These are phyloP conservation scores for Ichthyophthirius multifiliis DNA, from an alignment of 169 alveolate genomes.

Conservation along the genomic window DNA sequence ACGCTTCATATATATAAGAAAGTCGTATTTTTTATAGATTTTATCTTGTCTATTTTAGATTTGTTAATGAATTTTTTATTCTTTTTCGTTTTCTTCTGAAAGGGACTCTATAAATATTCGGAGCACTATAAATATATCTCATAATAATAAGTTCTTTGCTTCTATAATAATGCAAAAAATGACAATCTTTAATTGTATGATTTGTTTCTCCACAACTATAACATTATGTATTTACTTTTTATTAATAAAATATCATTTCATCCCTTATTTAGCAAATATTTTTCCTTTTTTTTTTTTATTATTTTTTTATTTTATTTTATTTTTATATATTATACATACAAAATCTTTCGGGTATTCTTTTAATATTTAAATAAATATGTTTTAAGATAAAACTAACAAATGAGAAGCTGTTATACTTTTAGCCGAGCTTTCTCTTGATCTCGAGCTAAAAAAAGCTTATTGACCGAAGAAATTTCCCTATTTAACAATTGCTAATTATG, in stretches of 20 bases:
- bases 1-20: too few species aligned
- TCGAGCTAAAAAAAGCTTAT: neutral
- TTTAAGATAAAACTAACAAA: neutral
- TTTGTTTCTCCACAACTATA: neutral
- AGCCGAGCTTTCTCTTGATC: neutral
- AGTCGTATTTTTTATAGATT: too few species aligned
- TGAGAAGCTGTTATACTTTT: neutral
- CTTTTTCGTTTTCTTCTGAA: too few species aligned
- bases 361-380: neutral
- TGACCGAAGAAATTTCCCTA: neutral
- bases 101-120: too few species aligned
- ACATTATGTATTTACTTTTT: neutral
- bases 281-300: neutral
- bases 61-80: too few species aligned
- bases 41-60: too few species aligned
- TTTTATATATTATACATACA: neutral
- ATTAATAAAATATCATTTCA: slow-evolving; percentile 1
- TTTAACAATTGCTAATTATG: neutral
- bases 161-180: neutral
- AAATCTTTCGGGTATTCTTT: neutral
- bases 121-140: neutral
- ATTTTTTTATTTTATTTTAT: neutral
- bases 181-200: neutral
- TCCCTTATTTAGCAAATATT: neutral
- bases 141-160: neutral